phyloP scores from a whole-genome alignment of 2,329 filamentous ascomycete species.

The Phialemonium atrogriseum region DNA sequence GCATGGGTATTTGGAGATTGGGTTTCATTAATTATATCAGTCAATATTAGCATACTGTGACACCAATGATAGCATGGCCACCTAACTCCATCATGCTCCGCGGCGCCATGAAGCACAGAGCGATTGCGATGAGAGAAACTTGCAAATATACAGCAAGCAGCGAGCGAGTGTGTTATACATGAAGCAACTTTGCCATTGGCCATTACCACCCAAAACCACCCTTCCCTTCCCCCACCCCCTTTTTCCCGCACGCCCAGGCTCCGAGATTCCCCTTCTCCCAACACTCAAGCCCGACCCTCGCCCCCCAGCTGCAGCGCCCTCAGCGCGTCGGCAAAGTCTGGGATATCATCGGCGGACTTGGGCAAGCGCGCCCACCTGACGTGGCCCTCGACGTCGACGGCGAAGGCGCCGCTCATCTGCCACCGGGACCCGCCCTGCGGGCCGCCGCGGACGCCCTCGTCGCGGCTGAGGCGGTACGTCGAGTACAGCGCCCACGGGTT shows the following conservation, averaged over 20 bases:
- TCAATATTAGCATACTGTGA: too few species aligned
- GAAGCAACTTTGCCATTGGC: too few species aligned
- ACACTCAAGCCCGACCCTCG: conserved; percentile 5
- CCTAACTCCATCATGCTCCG: too few species aligned
- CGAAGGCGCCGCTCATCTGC: conserved; percentile 62
- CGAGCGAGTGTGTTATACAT: too few species aligned
- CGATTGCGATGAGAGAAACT: too few species aligned
- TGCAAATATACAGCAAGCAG: too few species aligned
- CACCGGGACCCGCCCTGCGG: conserved; percentile 56
- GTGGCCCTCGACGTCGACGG: conserved; percentile 41
- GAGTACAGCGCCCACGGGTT: conserved; percentile 48
- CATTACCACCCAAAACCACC: too few species aligned
- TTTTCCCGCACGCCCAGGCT: neutral
- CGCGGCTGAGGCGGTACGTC: conserved; percentile 48
- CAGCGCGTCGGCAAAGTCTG: conserved; percentile 41
- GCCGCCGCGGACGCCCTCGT: conserved; percentile 53
- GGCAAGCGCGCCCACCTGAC: conserved; percentile 45
- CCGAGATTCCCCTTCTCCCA: too few species aligned
- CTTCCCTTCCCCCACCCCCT: neutral
- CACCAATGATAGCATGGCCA: too few species aligned
- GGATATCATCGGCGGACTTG: conserved; percentile 41
- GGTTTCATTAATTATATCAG: too few species aligned
- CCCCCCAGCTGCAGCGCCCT: conserved; percentile 8
- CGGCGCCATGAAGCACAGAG: too few species aligned
- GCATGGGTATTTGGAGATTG: too few species aligned